Evolutionary conservation across 2,329 filamentous ascomycete genomes (phyloP).

Genomic region (Neoarthrinium moseri): DNA sequence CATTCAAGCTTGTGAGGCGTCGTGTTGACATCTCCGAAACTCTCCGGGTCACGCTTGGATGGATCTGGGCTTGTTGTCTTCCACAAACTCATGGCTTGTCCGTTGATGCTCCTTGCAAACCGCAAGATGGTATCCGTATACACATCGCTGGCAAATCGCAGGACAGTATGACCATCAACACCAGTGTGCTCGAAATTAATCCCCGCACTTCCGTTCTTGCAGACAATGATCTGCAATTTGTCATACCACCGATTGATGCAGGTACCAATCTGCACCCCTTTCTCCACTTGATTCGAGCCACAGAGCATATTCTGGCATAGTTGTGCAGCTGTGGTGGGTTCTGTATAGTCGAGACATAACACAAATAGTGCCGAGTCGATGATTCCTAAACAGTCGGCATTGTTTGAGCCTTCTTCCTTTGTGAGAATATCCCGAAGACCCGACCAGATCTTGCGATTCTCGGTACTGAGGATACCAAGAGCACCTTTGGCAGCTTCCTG

Average conservation of each 20-base stretch:
- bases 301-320: constrained; percentile 99
- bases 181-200: constrained; percentile 99
- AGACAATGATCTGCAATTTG: constrained; percentile 98
- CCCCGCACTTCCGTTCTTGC: constrained; percentile 95
- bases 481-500: constrained; percentile 95
- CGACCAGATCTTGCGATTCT: constrained; percentile 96
- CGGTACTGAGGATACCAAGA: constrained; percentile 88
- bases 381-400: constrained; percentile 92
- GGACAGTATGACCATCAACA: constrained; percentile 94
- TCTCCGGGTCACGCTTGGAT: constrained; percentile 84
- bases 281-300: constrained; percentile 86
- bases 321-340: constrained; percentile 75
- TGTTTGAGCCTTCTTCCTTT: constrained; percentile 84
- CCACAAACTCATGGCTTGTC: constrained; percentile 88
- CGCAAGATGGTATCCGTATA: constrained; percentile 97
- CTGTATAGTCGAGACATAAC: constrained; percentile 88
- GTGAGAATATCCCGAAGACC: constrained; percentile 85
- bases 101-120: constrained; percentile 94
- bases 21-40: constrained; percentile 89
- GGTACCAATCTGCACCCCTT: constrained; percentile 92
- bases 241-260: constrained; percentile 99
- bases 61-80: constrained; percentile 88
- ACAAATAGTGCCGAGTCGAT: constrained; percentile 93
- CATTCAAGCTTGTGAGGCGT: constrained; percentile 96
- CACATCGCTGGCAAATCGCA: constrained; percentile 92